phyloP scores from a whole-genome alignment of 1,284 basidiomycete genomes.

The Rhodotorula sp. region DNA sequence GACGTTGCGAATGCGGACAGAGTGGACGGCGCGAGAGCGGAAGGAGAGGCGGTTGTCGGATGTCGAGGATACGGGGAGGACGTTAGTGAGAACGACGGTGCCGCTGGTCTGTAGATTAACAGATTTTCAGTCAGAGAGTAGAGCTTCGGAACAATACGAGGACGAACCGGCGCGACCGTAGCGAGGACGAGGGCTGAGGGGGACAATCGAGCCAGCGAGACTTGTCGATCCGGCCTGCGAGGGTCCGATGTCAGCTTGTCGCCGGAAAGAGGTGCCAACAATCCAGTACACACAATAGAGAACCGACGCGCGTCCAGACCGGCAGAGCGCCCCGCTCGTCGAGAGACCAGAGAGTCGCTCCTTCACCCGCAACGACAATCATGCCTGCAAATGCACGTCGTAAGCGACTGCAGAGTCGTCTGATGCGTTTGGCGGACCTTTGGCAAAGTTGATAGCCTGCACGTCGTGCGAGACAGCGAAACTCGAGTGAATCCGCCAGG shows the following conservation, averaged over 20 bases:
- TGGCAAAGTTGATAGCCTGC: slow-evolving; percentile 68
- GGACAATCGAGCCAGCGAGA: slow-evolving; percentile 9
- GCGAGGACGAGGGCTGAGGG: slow-evolving; percentile 25
- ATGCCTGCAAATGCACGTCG: slow-evolving; percentile 27
- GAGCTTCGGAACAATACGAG: no score
- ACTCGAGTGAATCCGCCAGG: slow-evolving; percentile 75
- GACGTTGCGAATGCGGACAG: slow-evolving; percentile 11
- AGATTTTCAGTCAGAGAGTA: neutral
- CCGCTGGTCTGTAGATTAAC: neutral
- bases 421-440: slow-evolving; percentile 44
- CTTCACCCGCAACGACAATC: slow-evolving; percentile 24
- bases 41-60: slow-evolving; percentile 9
- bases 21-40: slow-evolving; percentile 26
- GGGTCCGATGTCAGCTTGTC: no score
- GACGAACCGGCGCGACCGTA: slow-evolving; percentile 4
- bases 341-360: slow-evolving; percentile 29
- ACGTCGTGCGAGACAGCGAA: slow-evolving; percentile 58
- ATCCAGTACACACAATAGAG: neutral
- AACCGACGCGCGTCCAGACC: slow-evolving; percentile 25
- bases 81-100: slow-evolving; percentile 14
- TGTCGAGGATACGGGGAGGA: neutral
- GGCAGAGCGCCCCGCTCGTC: slow-evolving; percentile 25
- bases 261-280: neutral
- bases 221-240: neutral
- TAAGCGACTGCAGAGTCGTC: neutral